Percentiles rank a stretch among this genome's conserved stretches.
phyloP scores from a whole-genome alignment of 179 eudicot genomes.

The Dionaea muscipula region DNA sequence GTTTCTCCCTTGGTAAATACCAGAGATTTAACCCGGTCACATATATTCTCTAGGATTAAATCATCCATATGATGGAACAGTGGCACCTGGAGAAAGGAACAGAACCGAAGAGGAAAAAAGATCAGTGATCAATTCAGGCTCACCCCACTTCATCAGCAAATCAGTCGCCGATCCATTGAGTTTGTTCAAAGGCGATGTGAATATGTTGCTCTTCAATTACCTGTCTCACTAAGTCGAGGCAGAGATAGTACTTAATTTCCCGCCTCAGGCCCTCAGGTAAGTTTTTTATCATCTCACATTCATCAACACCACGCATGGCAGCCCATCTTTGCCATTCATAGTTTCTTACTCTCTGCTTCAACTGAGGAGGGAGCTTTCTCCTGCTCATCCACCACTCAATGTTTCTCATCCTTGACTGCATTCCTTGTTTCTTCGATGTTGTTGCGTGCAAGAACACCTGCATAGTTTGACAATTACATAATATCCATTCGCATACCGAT shows the following conservation, averaged over 20 bases:
- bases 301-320: conserved; percentile 96
- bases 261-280: conserved; percentile 94
- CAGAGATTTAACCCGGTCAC: conserved; percentile 90
- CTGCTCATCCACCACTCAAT: conserved; percentile 98
- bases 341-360: conserved; percentile 75
- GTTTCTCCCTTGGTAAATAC: conserved; percentile 92
- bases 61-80: conserved; percentile 95
- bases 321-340: conserved; percentile 97
- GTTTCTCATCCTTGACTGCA: conserved; percentile 91
- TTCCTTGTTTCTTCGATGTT: conserved; percentile 89
- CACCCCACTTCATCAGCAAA: too few species aligned
- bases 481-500: too few species aligned
- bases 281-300: conserved; percentile 81
- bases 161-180: too few species aligned
- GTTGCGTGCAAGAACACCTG: conserved; percentile 94
- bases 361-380: conserved; percentile 47
- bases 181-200: neutral
- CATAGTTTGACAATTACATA: neutral
- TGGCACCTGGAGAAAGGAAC: conserved; percentile 46
- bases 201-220: conserved; percentile 15
- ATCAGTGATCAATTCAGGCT: too few species aligned
- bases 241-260: conserved; percentile 89
- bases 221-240: conserved; percentile 89
- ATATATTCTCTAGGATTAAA: conserved; percentile 80
- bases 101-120: neutral